Conservation (phyloP, 2,329 filamentous ascomycete species). For the Myriosclerotinia curreyana region DNA sequence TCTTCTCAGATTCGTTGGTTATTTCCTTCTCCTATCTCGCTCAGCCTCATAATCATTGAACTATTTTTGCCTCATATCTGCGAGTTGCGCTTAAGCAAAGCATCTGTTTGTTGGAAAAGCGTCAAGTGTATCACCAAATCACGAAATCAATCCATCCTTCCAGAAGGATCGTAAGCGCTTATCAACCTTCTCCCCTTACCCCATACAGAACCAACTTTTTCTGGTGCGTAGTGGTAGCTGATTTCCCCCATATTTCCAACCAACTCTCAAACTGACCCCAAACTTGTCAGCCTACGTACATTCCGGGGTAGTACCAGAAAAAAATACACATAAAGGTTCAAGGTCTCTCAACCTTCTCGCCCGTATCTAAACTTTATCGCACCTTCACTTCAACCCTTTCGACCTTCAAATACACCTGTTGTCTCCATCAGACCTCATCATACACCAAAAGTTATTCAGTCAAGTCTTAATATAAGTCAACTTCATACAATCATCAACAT, state of each 20-base stretch:
- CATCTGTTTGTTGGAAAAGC: constrained; percentile 18
- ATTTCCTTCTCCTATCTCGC: constrained; percentile 9
- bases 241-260: constrained; percentile 14
- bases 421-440: constrained; percentile 14
- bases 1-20: constrained; percentile 1
- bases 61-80: constrained; percentile 6
- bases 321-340: constrained; percentile 20
- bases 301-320: constrained; percentile 14
- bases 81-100: constrained; percentile 15
- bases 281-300: constrained; percentile 14
- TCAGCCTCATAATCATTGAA: neutral
- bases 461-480: neutral
- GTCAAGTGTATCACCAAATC: constrained; percentile 18
- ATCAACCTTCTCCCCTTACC: constrained; percentile 11
- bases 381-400: constrained; percentile 14
- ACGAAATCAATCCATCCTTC: constrained; percentile 7
- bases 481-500: constrained; percentile 22
- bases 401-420: constrained; percentile 7
- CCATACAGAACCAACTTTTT: constrained; percentile 13
- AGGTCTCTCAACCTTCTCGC: constrained; percentile 18
- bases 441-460: constrained; percentile 13
- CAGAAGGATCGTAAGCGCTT: constrained; percentile 24
- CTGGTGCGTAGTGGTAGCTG: constrained; percentile 16
- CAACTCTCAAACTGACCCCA: constrained; percentile 11
- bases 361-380: neutral